These are phyloP conservation scores for Abelmoschus esculentus DNA, from an alignment of 345 rosid genomes.

Conservation along the genomic window DNA sequence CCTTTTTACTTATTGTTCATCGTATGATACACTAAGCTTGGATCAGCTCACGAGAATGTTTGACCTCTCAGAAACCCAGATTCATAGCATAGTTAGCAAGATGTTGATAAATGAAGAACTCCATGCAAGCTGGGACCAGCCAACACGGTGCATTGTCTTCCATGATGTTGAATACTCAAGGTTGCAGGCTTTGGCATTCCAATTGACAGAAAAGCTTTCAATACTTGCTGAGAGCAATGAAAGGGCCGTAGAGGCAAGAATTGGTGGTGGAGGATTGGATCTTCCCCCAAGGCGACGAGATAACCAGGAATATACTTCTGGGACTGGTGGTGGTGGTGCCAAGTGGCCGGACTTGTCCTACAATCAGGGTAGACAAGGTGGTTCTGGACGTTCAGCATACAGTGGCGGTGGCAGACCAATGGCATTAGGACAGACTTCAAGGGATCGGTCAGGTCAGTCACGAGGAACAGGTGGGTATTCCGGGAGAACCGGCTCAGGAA, in stretches of 20 bases:
- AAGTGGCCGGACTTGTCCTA: slow-evolving; percentile 59
- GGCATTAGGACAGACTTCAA: slow-evolving; percentile 35
- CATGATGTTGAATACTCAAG: slow-evolving; percentile 62
- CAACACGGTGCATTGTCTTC: slow-evolving; percentile 62
- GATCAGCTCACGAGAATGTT: slow-evolving; percentile 72
- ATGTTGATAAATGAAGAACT: slow-evolving; percentile 82
- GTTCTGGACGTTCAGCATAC: slow-evolving; percentile 36
- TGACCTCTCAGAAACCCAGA: slow-evolving; percentile 50
- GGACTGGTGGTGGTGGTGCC: slow-evolving; percentile 26
- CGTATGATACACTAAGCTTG: slow-evolving; percentile 57
- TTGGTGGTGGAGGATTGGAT: slow-evolving; percentile 66
- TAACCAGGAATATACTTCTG: slow-evolving; percentile 46
- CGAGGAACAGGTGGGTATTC: slow-evolving; percentile 49
- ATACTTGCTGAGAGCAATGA: slow-evolving; percentile 72
- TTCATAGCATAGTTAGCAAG: slow-evolving; percentile 64
- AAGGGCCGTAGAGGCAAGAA: slow-evolving; percentile 70
- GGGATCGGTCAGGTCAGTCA: slow-evolving; percentile 39
- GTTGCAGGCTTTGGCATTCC: slow-evolving; percentile 76
- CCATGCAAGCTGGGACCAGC: slow-evolving; percentile 87
- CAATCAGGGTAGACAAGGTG: slow-evolving; percentile 60
- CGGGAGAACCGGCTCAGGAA: slow-evolving; percentile 31
- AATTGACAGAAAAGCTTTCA: slow-evolving; percentile 60
- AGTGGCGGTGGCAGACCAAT: slow-evolving; percentile 23
- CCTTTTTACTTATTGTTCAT: slow-evolving; percentile 54
- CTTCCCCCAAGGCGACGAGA: slow-evolving; percentile 58